Evolutionary conservation across 495 filamentous ascomycete species (phyloP).

Genomic region (Penicillium antarcticum): DNA sequence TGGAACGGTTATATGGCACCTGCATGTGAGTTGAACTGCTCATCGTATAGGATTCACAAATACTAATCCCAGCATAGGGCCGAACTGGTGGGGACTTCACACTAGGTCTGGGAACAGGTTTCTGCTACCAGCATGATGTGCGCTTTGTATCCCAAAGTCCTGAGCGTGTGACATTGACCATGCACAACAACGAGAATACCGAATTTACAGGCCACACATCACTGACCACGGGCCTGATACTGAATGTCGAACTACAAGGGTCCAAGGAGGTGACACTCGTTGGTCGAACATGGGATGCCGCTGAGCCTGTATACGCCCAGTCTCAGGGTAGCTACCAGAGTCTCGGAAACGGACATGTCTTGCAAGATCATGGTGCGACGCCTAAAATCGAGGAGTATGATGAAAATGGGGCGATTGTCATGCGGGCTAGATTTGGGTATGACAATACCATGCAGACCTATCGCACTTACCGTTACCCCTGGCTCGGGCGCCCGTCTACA

Average conservation of each 20-base stretch:
- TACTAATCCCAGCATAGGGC: constrained; percentile 12
- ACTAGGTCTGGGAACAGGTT: constrained; percentile 15
- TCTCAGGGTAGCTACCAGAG: constrained; percentile 44
- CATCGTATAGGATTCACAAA: background rate
- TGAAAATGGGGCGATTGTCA: constrained; percentile 15
- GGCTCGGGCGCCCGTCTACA: constrained; percentile 18
- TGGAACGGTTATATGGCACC: constrained; percentile 35
- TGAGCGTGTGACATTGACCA: constrained; percentile 15
- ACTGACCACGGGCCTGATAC: constrained; percentile 23
- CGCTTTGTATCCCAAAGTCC: constrained; percentile 15
- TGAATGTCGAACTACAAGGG: constrained; percentile 18
- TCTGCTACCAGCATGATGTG: constrained; percentile 32
- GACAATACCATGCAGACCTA: constrained; percentile 23
- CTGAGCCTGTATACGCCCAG: constrained; percentile 26
- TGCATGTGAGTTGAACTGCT: constrained; percentile 25
- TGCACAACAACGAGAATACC: constrained; percentile 31
- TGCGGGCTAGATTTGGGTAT: constrained; percentile 20
- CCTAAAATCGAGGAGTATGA: constrained; percentile 45
- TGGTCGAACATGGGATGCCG: constrained; percentile 18
- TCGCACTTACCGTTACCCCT: constrained; percentile 18
- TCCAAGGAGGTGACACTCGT: constrained; percentile 15
- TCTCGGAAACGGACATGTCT: constrained; percentile 35
- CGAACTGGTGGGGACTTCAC: constrained; percentile 36
- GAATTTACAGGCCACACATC: constrained; percentile 9
- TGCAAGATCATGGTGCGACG: constrained; percentile 41